Evolutionary conservation across 1,284 basidiomycete genomes (phyloP).

Genomic region (Thecaphora thlaspeos): DNA sequence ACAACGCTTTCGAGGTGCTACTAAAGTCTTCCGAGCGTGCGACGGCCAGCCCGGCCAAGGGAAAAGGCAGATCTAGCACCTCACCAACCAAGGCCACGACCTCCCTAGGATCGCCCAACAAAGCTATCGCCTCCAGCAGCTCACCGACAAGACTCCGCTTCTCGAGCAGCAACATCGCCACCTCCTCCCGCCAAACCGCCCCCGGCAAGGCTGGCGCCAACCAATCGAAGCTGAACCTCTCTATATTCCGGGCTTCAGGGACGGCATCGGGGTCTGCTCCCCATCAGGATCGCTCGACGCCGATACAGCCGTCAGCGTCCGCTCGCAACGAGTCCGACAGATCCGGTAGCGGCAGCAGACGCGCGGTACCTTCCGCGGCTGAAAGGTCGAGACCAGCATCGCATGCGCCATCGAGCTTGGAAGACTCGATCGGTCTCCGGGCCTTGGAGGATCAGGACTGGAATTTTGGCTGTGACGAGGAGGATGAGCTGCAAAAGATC

Average conservation of each 20-base stretch:
- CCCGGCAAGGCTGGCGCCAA: not conserved
- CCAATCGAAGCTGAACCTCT: not conserved
- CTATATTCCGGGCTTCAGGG: not conserved
- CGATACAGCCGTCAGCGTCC: too few relatives aligned
- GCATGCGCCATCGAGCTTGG: not conserved
- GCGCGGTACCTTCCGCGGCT: too few relatives aligned
- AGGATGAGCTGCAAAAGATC: not conserved
- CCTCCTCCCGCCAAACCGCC: not conserved
- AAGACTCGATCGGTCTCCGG: not conserved
- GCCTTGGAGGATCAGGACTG: not conserved
- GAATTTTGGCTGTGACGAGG: not conserved
- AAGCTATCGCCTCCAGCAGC: not conserved
- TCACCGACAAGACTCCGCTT: not conserved
- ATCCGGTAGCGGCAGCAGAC: too few relatives aligned
- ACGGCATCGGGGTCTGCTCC: not conserved
- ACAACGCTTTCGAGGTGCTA: not conserved
- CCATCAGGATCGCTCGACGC: not conserved
- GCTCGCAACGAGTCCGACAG: too few relatives aligned
- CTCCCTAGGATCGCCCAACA: too few relatives aligned
- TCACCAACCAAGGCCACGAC: too few relatives aligned
- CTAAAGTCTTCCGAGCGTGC: not conserved
- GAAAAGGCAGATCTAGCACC: not conserved
- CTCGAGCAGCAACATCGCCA: too few relatives aligned
- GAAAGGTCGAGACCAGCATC: too few relatives aligned
- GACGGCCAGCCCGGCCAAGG: not conserved